Evolutionary conservation across 768 basidiomycete genomes (phyloP).

Genomic region (Tulasnella sp.): DNA sequence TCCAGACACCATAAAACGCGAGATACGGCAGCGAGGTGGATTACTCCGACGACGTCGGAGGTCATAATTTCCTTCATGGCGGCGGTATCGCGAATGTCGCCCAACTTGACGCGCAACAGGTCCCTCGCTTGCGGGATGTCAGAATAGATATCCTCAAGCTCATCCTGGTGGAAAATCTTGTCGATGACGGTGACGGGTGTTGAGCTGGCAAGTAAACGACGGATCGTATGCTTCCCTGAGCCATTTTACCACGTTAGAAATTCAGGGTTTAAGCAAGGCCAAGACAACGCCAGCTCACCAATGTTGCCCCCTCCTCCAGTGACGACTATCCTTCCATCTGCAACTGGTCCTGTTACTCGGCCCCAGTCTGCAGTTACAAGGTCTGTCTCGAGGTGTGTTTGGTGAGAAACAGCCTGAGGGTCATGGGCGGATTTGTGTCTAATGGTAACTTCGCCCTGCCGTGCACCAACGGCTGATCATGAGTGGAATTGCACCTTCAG

Average conservation of each 20-base stretch:
- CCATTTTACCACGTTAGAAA: too few relatives aligned
- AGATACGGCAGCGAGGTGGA: conserved; percentile 26
- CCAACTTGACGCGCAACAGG: conserved; percentile 18
- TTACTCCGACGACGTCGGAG: conserved; percentile 22
- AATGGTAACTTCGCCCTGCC: background rate
- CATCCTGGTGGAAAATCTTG: conserved; percentile 21
- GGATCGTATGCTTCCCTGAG: conserved; percentile 23
- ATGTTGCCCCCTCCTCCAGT: conserved; percentile 26
- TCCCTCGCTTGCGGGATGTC: conserved; percentile 15
- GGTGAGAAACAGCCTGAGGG: background rate
- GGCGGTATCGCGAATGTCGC: conserved; percentile 23
- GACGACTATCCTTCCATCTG: conserved; percentile 22
- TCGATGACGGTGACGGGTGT: conserved; percentile 24
- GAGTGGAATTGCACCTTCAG: background rate
- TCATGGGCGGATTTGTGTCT: background rate
- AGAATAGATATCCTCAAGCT: conserved; percentile 20
- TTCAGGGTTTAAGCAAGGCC: too few relatives aligned
- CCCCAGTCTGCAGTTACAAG: background rate
- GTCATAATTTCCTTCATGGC: conserved; percentile 19
- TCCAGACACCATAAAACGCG: conserved; percentile 24
- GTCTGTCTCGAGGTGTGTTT: background rate
- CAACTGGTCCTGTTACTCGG: conserved; percentile 15
- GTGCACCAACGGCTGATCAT: background rate
- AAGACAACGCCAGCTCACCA: conserved; percentile 8
- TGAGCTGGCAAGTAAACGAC: conserved; percentile 19